phyloP scores from a whole-genome alignment of 495 filamentous ascomycete species.

The Aspergillus ostianus region DNA sequence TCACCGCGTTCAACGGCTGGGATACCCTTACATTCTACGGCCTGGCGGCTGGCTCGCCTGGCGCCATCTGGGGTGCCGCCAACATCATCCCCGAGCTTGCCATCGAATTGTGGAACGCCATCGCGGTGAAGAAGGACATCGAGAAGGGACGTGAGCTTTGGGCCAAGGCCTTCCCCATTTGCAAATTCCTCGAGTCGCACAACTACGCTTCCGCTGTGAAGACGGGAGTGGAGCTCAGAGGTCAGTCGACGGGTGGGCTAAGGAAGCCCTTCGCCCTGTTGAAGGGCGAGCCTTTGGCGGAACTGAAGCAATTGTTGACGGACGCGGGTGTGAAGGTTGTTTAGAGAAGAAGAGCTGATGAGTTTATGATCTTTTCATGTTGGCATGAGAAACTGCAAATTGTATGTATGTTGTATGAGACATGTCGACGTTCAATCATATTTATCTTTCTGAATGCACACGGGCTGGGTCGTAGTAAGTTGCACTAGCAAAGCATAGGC shows the following conservation, averaged over 20 bases:
- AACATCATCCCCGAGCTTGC: conserved; percentile 39
- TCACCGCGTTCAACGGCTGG: conserved; percentile 38
- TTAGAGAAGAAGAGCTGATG: conserved; percentile 6
- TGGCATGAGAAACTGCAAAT: neutral
- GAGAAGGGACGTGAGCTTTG: conserved; percentile 32
- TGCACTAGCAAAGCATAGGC: conserved; percentile 32
- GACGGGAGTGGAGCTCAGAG: conserved; percentile 35
- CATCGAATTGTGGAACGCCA: conserved; percentile 33
- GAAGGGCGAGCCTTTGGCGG: conserved; percentile 22
- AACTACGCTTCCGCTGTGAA: conserved; percentile 35
- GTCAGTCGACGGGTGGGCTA: conserved; percentile 32
- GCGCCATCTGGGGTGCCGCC: conserved; percentile 36
- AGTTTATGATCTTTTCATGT: neutral
- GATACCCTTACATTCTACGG: conserved; percentile 41
- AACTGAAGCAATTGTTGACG: conserved; percentile 28
- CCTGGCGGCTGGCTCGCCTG: conserved; percentile 28
- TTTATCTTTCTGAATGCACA: neutral
- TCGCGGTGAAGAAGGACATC: conserved; percentile 30
- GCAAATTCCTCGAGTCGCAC: conserved; percentile 37
- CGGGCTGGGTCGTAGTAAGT: neutral
- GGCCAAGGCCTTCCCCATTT: conserved; percentile 34
- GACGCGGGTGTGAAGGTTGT: conserved; percentile 34
- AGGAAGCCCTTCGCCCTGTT: conserved; percentile 35
- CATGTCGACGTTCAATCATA: neutral
- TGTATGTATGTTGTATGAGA: conserved; percentile 5